Evolutionary conservation across 2,329 filamentous ascomycete species (phyloP), one percentile per base, ranked within the genome.

Genomic region (Trichoderma pleuroti): DNA sequence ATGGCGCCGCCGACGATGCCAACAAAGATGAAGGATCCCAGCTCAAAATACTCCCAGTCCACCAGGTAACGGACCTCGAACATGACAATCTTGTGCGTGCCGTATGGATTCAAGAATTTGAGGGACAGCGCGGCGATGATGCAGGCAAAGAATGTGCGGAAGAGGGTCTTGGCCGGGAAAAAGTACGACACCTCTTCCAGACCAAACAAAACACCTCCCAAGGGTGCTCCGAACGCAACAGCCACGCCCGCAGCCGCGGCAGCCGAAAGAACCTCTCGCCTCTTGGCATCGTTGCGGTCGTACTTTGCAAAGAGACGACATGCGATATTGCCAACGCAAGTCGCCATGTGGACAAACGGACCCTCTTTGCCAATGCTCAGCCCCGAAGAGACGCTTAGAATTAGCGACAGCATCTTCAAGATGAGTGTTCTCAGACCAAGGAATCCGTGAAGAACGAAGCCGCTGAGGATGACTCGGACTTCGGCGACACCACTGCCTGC

Each of bases 131-230:
- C 94, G 1, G 96, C 94, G 36, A 92, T 91, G 76, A 98, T 98
- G 81, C 95, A 98, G 84, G 95, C 98, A 82, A 98, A 98, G 81
- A 99, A 99, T 0, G 96, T 98, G 67, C 96, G 87, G 83, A 99
- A 99, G 10, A 99, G 87, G 0, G 95, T 98, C 83, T 99, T 98
- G 7, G 95, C 93, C 0, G 96, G 95, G 79, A 98, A 98, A 81
- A 98, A 98, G 81, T 98, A 98, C 75, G 93, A 90, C 73, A 98
- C 94, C 85, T 98, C 96, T 81, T 99, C 96, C 34, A 98, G 82
- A 39, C 93, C 94, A 80, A 98, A 98, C 3, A 98, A 85, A 1
- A 98, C 94, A 66, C 95, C 95, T 10, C 94, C 93, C 0, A 90
- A 78, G 54, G 95, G 95, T 1, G 95, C 94, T 46, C 95, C 95